These are phyloP conservation scores for Suillus placidus DNA, from an alignment of 768 basidiomycete species.

Conservation along the genomic window DNA sequence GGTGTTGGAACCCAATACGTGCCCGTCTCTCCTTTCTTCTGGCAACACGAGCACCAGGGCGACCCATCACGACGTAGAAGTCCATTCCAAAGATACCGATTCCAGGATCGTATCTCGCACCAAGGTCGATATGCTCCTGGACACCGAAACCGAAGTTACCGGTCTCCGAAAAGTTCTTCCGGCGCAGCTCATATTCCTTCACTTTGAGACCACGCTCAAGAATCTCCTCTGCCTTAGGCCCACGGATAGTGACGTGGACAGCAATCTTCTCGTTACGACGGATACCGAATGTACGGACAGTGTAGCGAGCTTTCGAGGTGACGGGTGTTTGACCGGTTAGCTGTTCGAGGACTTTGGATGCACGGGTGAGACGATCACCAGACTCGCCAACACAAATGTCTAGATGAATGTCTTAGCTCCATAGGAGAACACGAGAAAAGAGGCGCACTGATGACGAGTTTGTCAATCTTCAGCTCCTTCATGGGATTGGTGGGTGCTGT, in stretches of 20 bases:
- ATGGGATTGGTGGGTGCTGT: constrained; percentile 89
- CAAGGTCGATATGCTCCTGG: constrained; percentile 99
- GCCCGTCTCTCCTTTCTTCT: constrained; percentile 88
- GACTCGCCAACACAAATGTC: constrained; percentile 99
- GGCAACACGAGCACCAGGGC: constrained; percentile 90
- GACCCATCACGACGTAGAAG: constrained; percentile 97
- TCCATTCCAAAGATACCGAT: constrained; percentile 99
- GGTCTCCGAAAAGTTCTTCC: constrained; percentile 97
- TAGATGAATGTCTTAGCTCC: constrained; percentile 32
- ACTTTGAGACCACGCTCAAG: constrained; percentile 98
- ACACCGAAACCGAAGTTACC: constrained; percentile 99
- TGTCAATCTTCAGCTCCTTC: constrained; percentile 97
- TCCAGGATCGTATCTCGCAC: constrained; percentile 96
- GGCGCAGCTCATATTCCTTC: constrained; percentile 98
- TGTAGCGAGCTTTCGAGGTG: constrained; percentile 99
- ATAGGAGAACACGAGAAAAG: constrained; percentile 17
- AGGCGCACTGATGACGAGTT: constrained; percentile 92
- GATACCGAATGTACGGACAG: constrained; percentile 98
- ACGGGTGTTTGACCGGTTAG: constrained; percentile 99
- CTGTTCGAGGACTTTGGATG: constrained; percentile 99
- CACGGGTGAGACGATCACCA: constrained; percentile 97
- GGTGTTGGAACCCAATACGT: constrained; percentile 84
- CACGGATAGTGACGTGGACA: constrained; percentile 97
- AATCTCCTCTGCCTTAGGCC: constrained; percentile 99
- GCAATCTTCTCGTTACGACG: constrained; percentile 99